A percentile compares a stretch with the other conserved stretches of the same genome.
Evolutionary conservation across 192 early-diverging fungal genomes (phyloP).

Genomic region (Backusella tuberculispora): DNA sequence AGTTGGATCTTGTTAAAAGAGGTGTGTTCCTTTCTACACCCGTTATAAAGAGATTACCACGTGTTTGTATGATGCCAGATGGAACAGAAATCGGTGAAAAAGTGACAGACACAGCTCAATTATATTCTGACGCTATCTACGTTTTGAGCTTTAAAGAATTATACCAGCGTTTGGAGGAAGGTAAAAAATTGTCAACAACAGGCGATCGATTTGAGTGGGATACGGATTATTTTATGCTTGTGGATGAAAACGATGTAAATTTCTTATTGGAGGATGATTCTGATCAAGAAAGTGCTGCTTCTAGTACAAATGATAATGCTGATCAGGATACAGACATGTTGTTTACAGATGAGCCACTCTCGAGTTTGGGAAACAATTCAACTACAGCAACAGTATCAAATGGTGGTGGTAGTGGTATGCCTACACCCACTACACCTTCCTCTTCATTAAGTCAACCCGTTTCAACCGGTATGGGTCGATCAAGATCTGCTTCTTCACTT

Average conservation of each 20-base stretch:
- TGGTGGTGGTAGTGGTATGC: background rate
- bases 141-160: constrained; percentile 54
- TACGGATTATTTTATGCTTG: constrained; percentile 58
- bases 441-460: constrained; percentile 2
- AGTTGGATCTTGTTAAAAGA: constrained; percentile 53
- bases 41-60: constrained; percentile 58
- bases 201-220: constrained; percentile 57
- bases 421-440: constrained; percentile 14
- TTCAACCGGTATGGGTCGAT: constrained; percentile 24
- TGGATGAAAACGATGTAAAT: constrained; percentile 62
- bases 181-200: background rate
- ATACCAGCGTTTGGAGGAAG: constrained; percentile 45
- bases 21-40: constrained; percentile 54
- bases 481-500: constrained; percentile 31
- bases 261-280: constrained; percentile 46
- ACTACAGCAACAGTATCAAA: background rate
- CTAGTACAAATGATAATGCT: constrained; percentile 5
- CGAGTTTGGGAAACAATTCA: background rate
- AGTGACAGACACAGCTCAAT: constrained; percentile 45
- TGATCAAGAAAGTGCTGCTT: constrained; percentile 25
- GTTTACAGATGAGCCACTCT: constrained; percentile 39
- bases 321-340: constrained; percentile 36
- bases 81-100: constrained; percentile 42
- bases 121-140: constrained; percentile 55
- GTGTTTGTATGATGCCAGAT: constrained; percentile 44